Base-by-base conservation (phyloP, 176 grass and related monocot species). In the Cenchrus fungigraminus region DNA sequence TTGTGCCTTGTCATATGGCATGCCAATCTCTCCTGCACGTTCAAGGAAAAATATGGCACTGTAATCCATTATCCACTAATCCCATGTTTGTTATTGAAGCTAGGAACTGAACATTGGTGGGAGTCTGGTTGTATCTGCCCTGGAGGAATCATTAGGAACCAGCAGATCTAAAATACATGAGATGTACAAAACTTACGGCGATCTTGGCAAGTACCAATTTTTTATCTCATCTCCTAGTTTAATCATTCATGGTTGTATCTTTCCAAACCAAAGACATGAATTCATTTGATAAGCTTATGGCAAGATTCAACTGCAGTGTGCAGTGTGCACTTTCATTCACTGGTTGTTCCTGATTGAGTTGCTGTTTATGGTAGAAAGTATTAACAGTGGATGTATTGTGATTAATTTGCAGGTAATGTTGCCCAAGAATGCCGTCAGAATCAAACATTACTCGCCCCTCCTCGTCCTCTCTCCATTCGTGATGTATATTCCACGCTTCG, bases 81-180 rank as follows among this genome's bases (percentile, higher is more conserved):
- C 78, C 43, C 40, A 80, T 90, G 52, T 69, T 85, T 83, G 71
- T 71, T 80, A 82, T 82, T 93, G 85, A 95, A 94, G 87, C 77
- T 90, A 98, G 96, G 93, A 98, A 94, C 86, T 98, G 80, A 98
- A 98, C 71, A 93, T 95, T 90, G 96, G 96, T 67, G 93, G 89
- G 53, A 92, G 89, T 91, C 80, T 95, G 65, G 88, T 98, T 74
- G 66, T 95, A 75, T 82, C 81, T 65, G 85, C 93, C 87, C 55
- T 98, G 76, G 93, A 98, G 87, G 96, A 95, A 71, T 84, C 91
- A 70, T 77, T 90, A 77, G 93, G 96, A 60, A 91, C 86, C 42
- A 98, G 83, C 86, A 95, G 77, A 84, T 92, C 91, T 81, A 92
- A 87, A 90, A 95, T 98, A 84, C 94, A 94, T 68, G 91, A 98